A percentile compares a stretch with the other conserved stretches of the same genome.
Evolutionary conservation across 108 stramenopile genomes (phyloP).

Genomic region (Aurantiochytrium sp.): DNA sequence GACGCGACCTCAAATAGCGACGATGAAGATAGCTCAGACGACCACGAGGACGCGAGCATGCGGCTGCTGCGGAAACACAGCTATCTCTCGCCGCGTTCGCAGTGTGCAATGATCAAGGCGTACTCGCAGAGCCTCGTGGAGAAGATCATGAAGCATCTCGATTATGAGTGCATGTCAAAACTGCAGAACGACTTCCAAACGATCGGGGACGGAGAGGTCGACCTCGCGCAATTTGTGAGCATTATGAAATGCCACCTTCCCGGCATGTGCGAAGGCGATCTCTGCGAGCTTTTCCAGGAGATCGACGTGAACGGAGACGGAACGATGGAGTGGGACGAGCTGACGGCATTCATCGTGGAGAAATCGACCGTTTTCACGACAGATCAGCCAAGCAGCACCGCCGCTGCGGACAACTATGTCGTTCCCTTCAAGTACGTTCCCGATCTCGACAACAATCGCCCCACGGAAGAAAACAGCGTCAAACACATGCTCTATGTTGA

Average conservation of each 20-base stretch:
- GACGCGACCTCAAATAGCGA: background rate
- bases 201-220: slow-evolving; percentile 2
- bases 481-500: background rate
- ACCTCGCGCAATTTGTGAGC: background rate
- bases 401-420: background rate
- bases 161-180: background rate
- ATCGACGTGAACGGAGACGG: slow-evolving; percentile 47
- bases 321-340: slow-evolving; percentile 46
- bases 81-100: background rate
- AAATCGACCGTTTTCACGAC: slow-evolving; percentile 32
- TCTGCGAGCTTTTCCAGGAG: slow-evolving; percentile 41
- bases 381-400: background rate
- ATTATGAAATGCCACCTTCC: slow-evolving; percentile 22
- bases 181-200: background rate
- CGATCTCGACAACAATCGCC: background rate
- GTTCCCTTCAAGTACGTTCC: slow-evolving; percentile 11
- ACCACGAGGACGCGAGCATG: background rate
- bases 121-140: background rate
- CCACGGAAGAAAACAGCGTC: background rate
- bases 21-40: background rate
- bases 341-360: slow-evolving; percentile 41
- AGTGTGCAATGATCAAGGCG: background rate
- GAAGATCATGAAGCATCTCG: background rate
- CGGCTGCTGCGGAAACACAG: background rate
- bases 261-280: background rate